Base-by-base conservation (phyloP, 1,284 basidiomycete genomes). In the Moniliella sp. region DNA sequence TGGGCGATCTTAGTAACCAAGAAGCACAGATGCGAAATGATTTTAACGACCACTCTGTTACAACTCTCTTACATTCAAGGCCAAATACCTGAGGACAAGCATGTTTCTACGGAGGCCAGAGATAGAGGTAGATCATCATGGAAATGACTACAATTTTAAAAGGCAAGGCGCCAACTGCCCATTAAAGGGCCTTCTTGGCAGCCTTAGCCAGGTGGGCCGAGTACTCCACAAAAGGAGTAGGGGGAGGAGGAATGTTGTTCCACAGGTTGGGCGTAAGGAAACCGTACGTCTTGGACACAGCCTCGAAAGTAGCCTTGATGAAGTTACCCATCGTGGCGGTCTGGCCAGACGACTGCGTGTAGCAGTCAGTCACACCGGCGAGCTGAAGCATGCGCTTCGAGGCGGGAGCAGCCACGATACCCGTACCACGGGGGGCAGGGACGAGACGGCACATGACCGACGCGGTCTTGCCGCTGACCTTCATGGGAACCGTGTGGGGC, bases 371-470 rank as follows among this genome's bases (percentile, higher is more conserved):
- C 48, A 94, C 75, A 73, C 88, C 88, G 58, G 88, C 88, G 56
- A 97, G 73, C 68, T 99, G 86, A 52, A 99, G 69, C 63, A 99
- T 71, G 52, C 88, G 77, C 73, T 93, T 94, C 46, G 76, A 86
- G 31, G 79, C 91, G 28, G 91, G 88, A 36, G 91, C 88, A 61
- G 91, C 91, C 61, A 97, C 91, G 66, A 99, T 88, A 71, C 91
- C 91, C 53, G 91, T 99, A 66, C 91, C 91, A 57, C 91, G 78
- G 33, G 58, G 91, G 31, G 91, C 91, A 54, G 91, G 91, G 61
- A 99, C 88, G 59, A 99, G 75, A 63, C 86, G 80, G 68, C 84
- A 93, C 82, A 86, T 93, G 67, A 99, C 91, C 47, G 88, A 94
- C 49, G 86, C 91, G 51, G 83, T 78, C 73, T 97, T 97, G 51